Base-by-base conservation (phyloP, 1,284 basidiomycete species). In the Naganishia albida region DNA sequence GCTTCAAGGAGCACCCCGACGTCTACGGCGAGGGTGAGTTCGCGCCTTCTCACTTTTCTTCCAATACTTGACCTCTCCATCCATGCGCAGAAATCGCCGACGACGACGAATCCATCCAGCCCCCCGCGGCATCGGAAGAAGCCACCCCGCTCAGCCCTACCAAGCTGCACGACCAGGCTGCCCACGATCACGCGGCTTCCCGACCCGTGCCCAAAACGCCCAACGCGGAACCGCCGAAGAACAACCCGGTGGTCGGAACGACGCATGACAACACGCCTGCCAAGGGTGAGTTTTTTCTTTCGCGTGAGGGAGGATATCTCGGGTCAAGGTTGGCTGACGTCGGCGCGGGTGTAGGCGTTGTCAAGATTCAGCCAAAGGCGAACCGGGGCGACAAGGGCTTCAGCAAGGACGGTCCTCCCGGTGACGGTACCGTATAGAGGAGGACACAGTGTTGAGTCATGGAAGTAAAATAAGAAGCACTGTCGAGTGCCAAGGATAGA, bases 1-100 rank as follows among this genome's bases (percentile, higher is more conserved):
- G 95, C 83, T 99, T 99, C 84, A 86, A 93, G 72, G 87, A 87
- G 71, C 91, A 99, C 79, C 96, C 95, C 0, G 95, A 98, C 40
- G 84, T 93, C 40, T 99, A 99, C 78, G 92, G 88, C 30, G 91
- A 93, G 73, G 94, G 93, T 93, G 74, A 75, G 81, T 75, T 16
- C 18, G 23, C 20, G 44, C 30, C 3, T 20, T 25, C 13, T 28
- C 15, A 23, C 42, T 7, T 26, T 46, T 23, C 34, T 15, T 48
- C n/a, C 43, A 34, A 40, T n/a, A 20, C 23, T 43, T 28, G 30
- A 39, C 20, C n/a, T 60, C 50, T 66, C 23, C 55, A 34, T 13
- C 12, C 1, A 8, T 7, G 1, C 30, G 20, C 51, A 75, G 74
- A 76, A 68, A 77, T 77, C 57, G 76, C 75, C 62, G 74, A 74